phyloP scores from a whole-genome alignment of 2,329 filamentous ascomycete genomes.

The Erysiphe pulchra region DNA sequence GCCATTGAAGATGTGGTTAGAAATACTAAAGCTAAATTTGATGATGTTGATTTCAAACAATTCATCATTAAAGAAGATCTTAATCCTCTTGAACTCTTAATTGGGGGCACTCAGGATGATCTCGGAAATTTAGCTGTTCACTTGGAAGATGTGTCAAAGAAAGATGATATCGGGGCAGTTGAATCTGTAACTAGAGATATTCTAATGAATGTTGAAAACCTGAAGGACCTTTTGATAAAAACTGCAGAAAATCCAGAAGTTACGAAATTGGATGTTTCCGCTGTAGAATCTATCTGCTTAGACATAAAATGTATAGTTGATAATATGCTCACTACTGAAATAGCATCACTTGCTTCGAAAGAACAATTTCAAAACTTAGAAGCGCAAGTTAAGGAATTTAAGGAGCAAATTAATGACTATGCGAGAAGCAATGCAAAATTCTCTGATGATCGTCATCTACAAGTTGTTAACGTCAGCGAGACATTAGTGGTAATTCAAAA shows the following conservation, averaged over 20 bases:
- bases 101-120: slow-evolving; percentile 51
- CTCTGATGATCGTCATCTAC: slow-evolving; percentile 61
- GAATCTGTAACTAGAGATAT: slow-evolving; percentile 61
- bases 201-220: slow-evolving; percentile 49
- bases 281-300: slow-evolving; percentile 56
- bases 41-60: slow-evolving; percentile 56
- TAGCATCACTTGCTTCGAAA: slow-evolving; percentile 46
- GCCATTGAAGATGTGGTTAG: slow-evolving; percentile 75
- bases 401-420: slow-evolving; percentile 39
- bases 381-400: slow-evolving; percentile 44
- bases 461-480: slow-evolving; percentile 54
- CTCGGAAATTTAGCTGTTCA: slow-evolving; percentile 40
- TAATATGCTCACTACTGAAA: slow-evolving; percentile 43
- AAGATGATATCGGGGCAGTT: slow-evolving; percentile 52
- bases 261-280: slow-evolving; percentile 59
- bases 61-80: slow-evolving; percentile 39
- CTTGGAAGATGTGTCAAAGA: slow-evolving; percentile 44
- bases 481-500: slow-evolving; percentile 55
- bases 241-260: slow-evolving; percentile 24
- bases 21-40: slow-evolving; percentile 70
- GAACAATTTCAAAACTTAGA: slow-evolving; percentile 48
- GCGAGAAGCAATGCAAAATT: slow-evolving; percentile 52
- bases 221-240: slow-evolving; percentile 22
- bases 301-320: slow-evolving; percentile 64
- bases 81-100: slow-evolving; percentile 25